A percentile compares a stretch with the other conserved stretches of the same genome.
These are phyloP conservation scores for Nitzschia inconspicua DNA, from an alignment of 108 stramenopile species.

Conservation along the genomic window DNA sequence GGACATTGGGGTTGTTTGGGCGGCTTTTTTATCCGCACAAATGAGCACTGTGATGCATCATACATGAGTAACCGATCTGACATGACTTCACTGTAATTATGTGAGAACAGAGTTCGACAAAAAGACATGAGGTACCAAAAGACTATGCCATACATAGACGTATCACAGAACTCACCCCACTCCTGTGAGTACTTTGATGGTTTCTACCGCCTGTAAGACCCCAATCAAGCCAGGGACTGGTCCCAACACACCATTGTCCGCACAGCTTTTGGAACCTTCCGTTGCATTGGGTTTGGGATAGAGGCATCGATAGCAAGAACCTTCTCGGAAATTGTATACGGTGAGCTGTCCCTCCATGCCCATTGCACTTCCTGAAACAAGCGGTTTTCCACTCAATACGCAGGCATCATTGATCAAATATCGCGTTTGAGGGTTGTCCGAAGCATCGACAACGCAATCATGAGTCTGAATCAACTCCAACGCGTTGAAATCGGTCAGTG, in stretches of 20 bases:
- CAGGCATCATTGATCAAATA: slow-evolving; percentile 97
- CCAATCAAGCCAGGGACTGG: slow-evolving; percentile 93
- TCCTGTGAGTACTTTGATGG: slow-evolving; percentile 85
- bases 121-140: not conserved
- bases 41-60: slow-evolving; percentile 70
- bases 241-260: slow-evolving; percentile 85
- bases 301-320: slow-evolving; percentile 85
- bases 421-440: slow-evolving; percentile 95
- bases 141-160: not conserved
- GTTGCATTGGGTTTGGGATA: slow-evolving; percentile 69
- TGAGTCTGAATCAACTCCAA: slow-evolving; percentile 51
- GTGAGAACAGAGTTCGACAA: not conserved
- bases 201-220: slow-evolving; percentile 89
- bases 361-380: slow-evolving; percentile 90
- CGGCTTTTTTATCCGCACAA: slow-evolving; percentile 74
- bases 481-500: slow-evolving; percentile 56
- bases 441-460: slow-evolving; percentile 91
- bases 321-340: slow-evolving; percentile 65
- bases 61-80: slow-evolving; percentile 78
- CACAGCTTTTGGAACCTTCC: slow-evolving; percentile 72
- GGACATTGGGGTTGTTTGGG: slow-evolving; percentile 54
- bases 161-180: slow-evolving; percentile 39
- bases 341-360: slow-evolving; percentile 86
- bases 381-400: slow-evolving; percentile 62
- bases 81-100: slow-evolving; percentile 39